Evolutionary conservation across 2,329 filamentous ascomycete species (phyloP), one percentile per base, ranked within the genome.

Genomic region (Alternaria novae-zelandiae): DNA sequence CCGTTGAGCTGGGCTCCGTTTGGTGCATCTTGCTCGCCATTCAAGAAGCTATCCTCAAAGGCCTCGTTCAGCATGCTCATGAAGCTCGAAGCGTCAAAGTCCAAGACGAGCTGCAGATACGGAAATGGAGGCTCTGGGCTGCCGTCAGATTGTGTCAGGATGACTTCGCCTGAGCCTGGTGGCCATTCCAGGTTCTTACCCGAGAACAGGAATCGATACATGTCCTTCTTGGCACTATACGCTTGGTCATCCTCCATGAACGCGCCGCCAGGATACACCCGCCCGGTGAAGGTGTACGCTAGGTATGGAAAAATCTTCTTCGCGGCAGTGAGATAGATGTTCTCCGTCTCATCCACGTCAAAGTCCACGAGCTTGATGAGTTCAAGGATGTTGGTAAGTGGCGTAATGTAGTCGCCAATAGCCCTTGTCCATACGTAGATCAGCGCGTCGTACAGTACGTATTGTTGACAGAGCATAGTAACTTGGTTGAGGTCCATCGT

Each of bases 361-460:
- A 86, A 86, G 59, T 85, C 83, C 65, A 86, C 86, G n/a, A 87
- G 79, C 50, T 83, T 80, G 59, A 84, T 76, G 23, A 97, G 83
- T 13, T 87, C 83, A 53, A 97, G 83, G 3, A 99, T 86, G 65
- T 97, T 94, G 70, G 93, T 90, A 60, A 98, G 84, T 1, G 96
- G 95, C 2, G 94, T 96, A 65, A 97, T 90, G 73, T 96, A 97
- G 79, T 99, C 96, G 65, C 85, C 84, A 26, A 99, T 83, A 3
- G 93, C 94, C 78, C 93, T 91, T 64, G 97, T 98, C 96, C 96
- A 99, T 59, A 99, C 92, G 77, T 98, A 97, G 46, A 96, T 94
- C 60, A 97, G 87, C 3, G 96, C 96, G 80, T 99, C 96, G 75
- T 97, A 99, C 5, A 99, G 86, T 68, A 91, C 89, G 78, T 98